Conservation (phyloP, 2,329 filamentous ascomycete genomes). For the Tolypocladium album region DNA sequence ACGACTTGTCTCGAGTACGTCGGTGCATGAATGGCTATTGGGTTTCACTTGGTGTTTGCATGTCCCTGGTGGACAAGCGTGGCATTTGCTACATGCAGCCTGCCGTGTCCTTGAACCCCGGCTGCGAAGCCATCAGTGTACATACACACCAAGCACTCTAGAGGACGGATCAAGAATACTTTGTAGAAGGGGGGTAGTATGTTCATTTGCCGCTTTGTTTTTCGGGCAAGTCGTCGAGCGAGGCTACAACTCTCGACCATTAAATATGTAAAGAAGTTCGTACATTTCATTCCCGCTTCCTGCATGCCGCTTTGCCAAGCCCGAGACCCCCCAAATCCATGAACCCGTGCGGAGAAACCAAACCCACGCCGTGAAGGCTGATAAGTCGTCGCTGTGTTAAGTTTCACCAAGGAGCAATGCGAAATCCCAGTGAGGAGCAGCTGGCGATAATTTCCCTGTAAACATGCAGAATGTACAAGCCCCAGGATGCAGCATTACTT, state of each 20-base stretch:
- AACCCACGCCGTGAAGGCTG: background rate
- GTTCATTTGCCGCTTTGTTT: background rate
- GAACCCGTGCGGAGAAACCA: background rate
- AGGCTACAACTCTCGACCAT: background rate
- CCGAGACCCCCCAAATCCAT: background rate
- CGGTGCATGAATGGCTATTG: background rate
- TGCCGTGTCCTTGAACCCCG: background rate
- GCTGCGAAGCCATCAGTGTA: background rate
- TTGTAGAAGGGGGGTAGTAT: background rate
- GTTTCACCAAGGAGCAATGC: background rate
- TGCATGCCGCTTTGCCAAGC: background rate
- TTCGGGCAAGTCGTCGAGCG: background rate
- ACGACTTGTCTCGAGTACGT: background rate
- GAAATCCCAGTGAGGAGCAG: background rate
- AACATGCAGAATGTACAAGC: background rate
- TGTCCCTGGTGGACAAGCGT: background rate
- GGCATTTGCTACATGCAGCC: background rate
- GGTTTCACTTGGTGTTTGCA: background rate
- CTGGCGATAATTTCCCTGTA: background rate
- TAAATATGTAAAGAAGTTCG: background rate
- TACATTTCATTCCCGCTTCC: background rate
- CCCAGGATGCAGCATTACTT: constrained; percentile 6
- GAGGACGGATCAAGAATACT: background rate
- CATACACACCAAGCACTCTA: background rate
- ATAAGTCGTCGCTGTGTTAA: background rate